Base-by-base conservation (phyloP, 257 asterid genomes). In the Jasminum sambac region DNA sequence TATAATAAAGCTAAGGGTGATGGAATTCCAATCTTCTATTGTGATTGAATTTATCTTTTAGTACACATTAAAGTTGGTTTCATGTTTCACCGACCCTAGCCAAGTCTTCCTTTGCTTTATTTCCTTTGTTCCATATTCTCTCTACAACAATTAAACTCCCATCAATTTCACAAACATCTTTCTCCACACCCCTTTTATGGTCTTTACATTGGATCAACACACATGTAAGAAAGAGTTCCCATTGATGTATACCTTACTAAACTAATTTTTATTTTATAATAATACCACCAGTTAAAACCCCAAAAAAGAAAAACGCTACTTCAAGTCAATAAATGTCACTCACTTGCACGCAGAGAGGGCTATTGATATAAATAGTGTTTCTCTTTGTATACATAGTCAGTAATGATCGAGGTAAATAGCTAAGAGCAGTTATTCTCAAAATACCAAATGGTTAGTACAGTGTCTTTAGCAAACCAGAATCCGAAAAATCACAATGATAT, bases 11-110 rank as follows among this genome's bases (percentile, higher is more conserved):
- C 70, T 73, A 79, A 67, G 69, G 19, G 69, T 69, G 65, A 63
- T 71, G 78, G 26, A 76, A 72, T 76, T 78, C 74, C 78, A 82
- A 70, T 70, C 81, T 79, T 79, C 75, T 73, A 72, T 30, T 76
- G 59, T 76, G 83, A 84, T 78, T 80, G 81, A 77, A 75, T 70
- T 72, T 67, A 79, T 43, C 90, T 84, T 86, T 86, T 72, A 60
- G 71, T 63, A 76, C 87, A 64, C 30, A 83, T 52, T 74, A 64
- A 78, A 74, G 90, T 55, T 23, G 62, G 62, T 25, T 10, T 21
- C 16, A 21, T 73, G 84, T 74, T 78, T 44, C 76, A 67, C 75
- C 68, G 43, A 69, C 78, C 77, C 69, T 79, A 71, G 63, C 65
- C 76, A 36, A 69, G 64, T 74, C 62, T 23, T 60, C 23, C 42